Base-by-base conservation (phyloP, 2,329 filamentous ascomycete genomes). In the Aspergillus piperis region DNA sequence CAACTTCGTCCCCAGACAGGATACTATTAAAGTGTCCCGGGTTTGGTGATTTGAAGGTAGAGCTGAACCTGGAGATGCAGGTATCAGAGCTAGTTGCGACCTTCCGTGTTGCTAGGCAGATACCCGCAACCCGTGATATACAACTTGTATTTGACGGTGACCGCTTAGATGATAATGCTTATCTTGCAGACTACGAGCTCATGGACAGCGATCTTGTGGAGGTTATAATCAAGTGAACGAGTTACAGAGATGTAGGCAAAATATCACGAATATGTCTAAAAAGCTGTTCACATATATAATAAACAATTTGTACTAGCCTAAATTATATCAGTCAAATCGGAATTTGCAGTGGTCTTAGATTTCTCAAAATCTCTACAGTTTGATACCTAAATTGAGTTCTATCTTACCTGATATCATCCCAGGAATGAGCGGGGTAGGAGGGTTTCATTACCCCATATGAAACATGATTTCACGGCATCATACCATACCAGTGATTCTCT, bases 101-200 rank as follows among this genome's bases (percentile, higher is more conserved):
- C 3, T 94, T 90, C 72, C 83, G 86, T 54, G 78, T 79, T 39
- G 78, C 82, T 65, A 81, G 83, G 30, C 68, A 78, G 0, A 72
- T 93, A 17, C 74, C 77, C 0, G 70, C 77, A 1, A 81, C 83
- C 4, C 83, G 81, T 65, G 74, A 81, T 0, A 77, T 95, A 3
- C 81, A 82, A 39, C 78, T 96, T 10, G 80, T 83, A 66, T 93
- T 92, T 74, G 92, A 96, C 67, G 92, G 92, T 13, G 91, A 93
- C 54, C 78, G 80, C 50, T 77, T 96, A 27, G 84, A 88, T 80
- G 86, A 1, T 77, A 79, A 30, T 84, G 82, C 2, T 36, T 36
- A 36, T 36, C 81, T 95, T 49, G 80, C 81, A 48, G 86, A 90
- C 38, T 83, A 87, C 2, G 91, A 92, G 17, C 85, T 96, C 42